Base-by-base conservation (phyloP, 169 alveolate species). In the Ichthyophthirius multifiliis region DNA sequence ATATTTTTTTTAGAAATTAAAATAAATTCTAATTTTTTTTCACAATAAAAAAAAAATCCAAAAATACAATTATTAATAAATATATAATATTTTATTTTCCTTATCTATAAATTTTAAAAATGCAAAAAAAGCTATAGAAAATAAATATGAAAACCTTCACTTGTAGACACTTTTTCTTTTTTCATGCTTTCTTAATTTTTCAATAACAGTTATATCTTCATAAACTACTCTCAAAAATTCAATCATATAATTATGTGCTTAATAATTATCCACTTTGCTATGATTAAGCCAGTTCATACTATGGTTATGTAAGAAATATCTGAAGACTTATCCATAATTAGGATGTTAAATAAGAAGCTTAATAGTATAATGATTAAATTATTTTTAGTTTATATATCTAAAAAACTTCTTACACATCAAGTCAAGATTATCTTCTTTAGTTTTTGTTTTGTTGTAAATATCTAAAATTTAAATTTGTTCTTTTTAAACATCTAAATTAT, bases 161-260 rank as follows among this genome's bases (percentile, higher is more conserved):
- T 55, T 27, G 43, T 55, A 55, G 31, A 55, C 31, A 9, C 43
- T 39, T 55, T 55, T 55, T 55, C 71, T 55, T 39, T 55, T 55
- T 55, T 55, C 71, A 39, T 55, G 71, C 39, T 55, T 55, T 55
- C 31, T 55, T 13, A 55, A 39, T 39, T 55, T 55, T 55, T 55
- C 71, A 18, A 55, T 55, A 27, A 55, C 31, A 39, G 23, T 55
- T 27, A 55, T 55, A 27, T 55, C 71, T 55, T 55, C 71, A n/a
- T 20, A 55, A n/a, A 39, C 12, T 27, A 20, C 39, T 23, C 23
- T 20, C 16, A 55, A 39, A 39, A 55, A 55, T 23, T 55, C 71
- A 55, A 55, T 55, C 71, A 55, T 55, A 55, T 27, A 27, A 16
- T 55, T 55, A 39, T 55, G 71, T 4, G 43, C 71, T 12, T 55